Evolutionary conservation across 2,329 filamentous ascomycete species (phyloP).

Genomic region (Tolypocladium ovalisporum): DNA sequence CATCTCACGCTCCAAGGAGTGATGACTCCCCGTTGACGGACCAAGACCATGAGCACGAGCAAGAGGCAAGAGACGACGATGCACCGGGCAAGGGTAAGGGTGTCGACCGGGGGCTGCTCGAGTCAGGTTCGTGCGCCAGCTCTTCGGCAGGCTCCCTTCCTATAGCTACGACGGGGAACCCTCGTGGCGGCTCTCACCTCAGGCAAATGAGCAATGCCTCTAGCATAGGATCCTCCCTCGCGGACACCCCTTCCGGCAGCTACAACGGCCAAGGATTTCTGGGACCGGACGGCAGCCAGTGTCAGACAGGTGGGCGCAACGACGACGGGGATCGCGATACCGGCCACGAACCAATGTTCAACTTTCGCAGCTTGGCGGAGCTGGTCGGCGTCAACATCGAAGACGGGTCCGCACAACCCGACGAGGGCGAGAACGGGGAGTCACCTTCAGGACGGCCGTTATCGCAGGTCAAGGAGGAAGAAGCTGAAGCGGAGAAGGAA

Average conservation of each 20-base stretch:
- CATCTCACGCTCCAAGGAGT: conserved; percentile 18
- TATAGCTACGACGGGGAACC: conserved; percentile 34
- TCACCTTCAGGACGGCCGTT: conserved; percentile 15
- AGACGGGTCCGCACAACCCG: conserved; percentile 22
- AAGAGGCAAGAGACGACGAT: conserved; percentile 18
- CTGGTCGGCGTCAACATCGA: conserved; percentile 62
- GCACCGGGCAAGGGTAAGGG: conserved; percentile 54
- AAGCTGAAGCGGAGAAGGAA: conserved; percentile 17
- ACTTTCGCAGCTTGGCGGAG: conserved; percentile 77
- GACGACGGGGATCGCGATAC: conserved; percentile 40
- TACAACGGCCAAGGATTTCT: conserved; percentile 26
- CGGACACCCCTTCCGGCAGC: conserved; percentile 53
- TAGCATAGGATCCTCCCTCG: conserved; percentile 66
- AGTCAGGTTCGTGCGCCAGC: conserved; percentile 13
- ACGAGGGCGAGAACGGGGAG: conserved; percentile 17
- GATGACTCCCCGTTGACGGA: conserved; percentile 10
- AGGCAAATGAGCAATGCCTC: conserved; percentile 82
- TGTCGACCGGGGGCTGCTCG: conserved; percentile 41
- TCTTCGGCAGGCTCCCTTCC: conserved; percentile 29
- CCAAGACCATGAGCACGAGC: conserved; percentile 11
- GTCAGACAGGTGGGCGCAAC: conserved; percentile 36
- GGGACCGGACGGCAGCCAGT: conserved; percentile 31
- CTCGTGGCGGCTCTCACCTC: conserved; percentile 57
- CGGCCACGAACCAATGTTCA: conserved; percentile 70
- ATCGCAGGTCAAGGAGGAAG: conserved; percentile 26